phyloP scores from a whole-genome alignment of 176 grass and related monocot genomes.

The Oryza brachyantha region DNA sequence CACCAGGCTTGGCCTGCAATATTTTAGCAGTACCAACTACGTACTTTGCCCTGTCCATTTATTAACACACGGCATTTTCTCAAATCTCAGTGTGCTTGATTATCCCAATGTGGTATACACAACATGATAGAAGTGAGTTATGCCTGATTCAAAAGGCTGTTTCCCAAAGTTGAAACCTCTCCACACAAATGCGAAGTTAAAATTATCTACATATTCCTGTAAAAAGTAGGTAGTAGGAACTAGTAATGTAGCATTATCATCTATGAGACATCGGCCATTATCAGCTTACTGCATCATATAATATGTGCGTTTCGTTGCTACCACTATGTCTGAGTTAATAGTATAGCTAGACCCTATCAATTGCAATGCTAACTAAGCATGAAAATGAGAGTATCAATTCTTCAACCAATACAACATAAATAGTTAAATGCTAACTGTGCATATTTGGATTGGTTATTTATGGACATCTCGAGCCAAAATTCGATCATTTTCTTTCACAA shows the following conservation, averaged over 20 bases:
- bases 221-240: neutral
- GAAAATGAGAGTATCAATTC: neutral
- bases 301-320: neutral
- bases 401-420: neutral
- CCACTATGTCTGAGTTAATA: neutral
- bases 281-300: neutral
- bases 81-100: slow-evolving; percentile 7
- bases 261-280: neutral
- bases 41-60: slow-evolving; percentile 76
- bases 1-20: slow-evolving; percentile 65
- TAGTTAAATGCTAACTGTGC: too few species aligned
- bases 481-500: too few species aligned
- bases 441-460: too few species aligned
- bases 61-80: neutral
- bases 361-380: neutral
- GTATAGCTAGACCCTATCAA: neutral
- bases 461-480: neutral
- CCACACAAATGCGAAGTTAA: neutral
- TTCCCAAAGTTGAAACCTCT: neutral
- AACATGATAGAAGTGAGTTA: neutral
- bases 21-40: slow-evolving; percentile 69
- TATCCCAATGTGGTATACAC: neutral
- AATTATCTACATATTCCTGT: neutral
- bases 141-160: neutral
- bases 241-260: neutral